Percentiles rank a stretch among this genome's conserved stretches.
phyloP scores from a whole-genome alignment of 1,284 basidiomycete species.

The Singerocomus inundabilis region DNA sequence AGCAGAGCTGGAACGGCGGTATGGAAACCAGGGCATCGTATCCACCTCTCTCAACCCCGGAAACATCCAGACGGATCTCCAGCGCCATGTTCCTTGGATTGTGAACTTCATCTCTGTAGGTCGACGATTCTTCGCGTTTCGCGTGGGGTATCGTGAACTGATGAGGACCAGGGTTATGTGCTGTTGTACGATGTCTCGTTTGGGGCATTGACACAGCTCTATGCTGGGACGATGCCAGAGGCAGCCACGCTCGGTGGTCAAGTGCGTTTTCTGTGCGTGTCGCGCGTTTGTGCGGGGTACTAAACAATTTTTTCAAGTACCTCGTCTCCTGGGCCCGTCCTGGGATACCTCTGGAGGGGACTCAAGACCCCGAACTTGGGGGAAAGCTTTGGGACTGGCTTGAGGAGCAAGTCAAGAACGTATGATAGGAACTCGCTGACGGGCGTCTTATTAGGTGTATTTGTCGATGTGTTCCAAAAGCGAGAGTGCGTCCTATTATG shows the following conservation, averaged over 20 bases:
- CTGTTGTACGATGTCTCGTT: too few species aligned
- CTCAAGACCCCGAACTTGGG: conserved; percentile 32
- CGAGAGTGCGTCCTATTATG: too few species aligned
- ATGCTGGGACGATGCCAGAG: conserved; percentile 36
- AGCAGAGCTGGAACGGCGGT: conserved; percentile 24
- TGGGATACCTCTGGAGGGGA: conserved; percentile 16
- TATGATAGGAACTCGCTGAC: conserved; percentile 1
- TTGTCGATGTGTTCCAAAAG: not conserved
- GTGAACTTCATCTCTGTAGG: conserved; percentile 15
- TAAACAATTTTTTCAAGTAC: conserved; percentile 26
- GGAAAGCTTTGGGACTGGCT: conserved; percentile 39
- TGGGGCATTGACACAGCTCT: conserved; percentile 39
- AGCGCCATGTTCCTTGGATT: conserved; percentile 19
- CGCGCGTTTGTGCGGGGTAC: too few species aligned
- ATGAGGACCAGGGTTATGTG: too few species aligned
- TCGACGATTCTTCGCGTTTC: not conserved
- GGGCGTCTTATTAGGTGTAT: not conserved
- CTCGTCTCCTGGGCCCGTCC: conserved; percentile 39
- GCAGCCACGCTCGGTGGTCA: conserved; percentile 31
- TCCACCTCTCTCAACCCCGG: conserved; percentile 28
- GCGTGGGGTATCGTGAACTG: not conserved
- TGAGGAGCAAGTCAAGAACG: conserved; percentile 33
- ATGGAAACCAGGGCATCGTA: conserved; percentile 23
- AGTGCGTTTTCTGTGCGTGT: conserved; percentile 16
- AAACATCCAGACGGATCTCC: conserved; percentile 29